phyloP scores from a whole-genome alignment of 164 flowering plant species.

The grape (Vitis vinifera) region DNA sequence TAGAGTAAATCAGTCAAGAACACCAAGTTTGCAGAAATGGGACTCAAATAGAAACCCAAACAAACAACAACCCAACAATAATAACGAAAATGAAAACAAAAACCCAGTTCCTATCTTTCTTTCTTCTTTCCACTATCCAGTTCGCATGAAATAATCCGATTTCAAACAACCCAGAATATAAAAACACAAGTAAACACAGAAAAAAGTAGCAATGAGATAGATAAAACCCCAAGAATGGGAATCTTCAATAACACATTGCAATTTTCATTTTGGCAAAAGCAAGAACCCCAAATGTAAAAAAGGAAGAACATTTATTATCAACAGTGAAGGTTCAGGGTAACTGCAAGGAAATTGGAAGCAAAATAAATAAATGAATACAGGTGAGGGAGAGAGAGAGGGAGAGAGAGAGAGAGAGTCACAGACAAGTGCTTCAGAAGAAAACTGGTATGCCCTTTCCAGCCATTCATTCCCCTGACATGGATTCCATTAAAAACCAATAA shows the following conservation, averaged over 20 bases:
- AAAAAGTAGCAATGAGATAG: background rate
- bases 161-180: background rate
- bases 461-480: slow-evolving; percentile 61
- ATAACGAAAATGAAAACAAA: background rate
- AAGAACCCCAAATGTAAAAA: no score
- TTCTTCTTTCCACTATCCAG: no score
- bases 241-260: background rate
- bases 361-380: background rate
- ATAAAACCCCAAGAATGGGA: slow-evolving; percentile 15
- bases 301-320: slow-evolving; percentile 1
- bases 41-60: background rate
- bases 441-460: slow-evolving; percentile 42
- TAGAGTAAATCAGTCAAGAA: slow-evolving; percentile 11
- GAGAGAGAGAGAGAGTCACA: slow-evolving; percentile 24
- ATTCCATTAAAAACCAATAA: slow-evolving; percentile 41
- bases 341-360: slow-evolving; percentile 32
- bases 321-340: background rate
- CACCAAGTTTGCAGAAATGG: slow-evolving; percentile 5
- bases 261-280: background rate
- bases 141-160: background rate
- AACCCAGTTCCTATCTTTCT: background rate
- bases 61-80: background rate
- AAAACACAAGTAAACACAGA: background rate
- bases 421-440: slow-evolving; percentile 30
- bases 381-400: background rate